Conservation (phyloP, 2,329 filamentous ascomycete genomes). For the Aschersonia sp. region DNA sequence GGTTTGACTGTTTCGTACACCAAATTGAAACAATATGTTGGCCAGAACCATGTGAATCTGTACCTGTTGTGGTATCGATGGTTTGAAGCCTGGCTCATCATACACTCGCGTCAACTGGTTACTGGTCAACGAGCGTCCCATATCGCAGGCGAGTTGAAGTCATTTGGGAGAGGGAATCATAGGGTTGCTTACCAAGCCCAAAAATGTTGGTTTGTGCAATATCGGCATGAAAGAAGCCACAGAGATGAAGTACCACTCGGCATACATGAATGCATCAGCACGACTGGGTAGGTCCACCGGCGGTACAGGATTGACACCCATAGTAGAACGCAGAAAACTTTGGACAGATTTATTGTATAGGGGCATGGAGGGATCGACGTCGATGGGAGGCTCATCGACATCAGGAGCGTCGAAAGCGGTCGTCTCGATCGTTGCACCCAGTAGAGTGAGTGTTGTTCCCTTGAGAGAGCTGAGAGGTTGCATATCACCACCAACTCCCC, state of each 20-base stretch:
- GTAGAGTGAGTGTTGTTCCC: slow-evolving; percentile 61
- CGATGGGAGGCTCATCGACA: slow-evolving; percentile 38
- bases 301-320: slow-evolving; percentile 43
- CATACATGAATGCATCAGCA: slow-evolving; percentile 51
- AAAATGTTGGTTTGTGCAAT: slow-evolving; percentile 62
- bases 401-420: slow-evolving; percentile 56
- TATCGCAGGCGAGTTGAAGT: not conserved
- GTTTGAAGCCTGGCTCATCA: slow-evolving; percentile 49
- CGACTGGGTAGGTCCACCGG: slow-evolving; percentile 47
- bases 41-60: slow-evolving; percentile 69
- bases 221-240: slow-evolving; percentile 60
- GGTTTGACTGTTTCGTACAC: slow-evolving; percentile 50
- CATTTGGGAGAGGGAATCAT: not conserved
- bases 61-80: slow-evolving; percentile 50
- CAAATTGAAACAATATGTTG: slow-evolving; percentile 63
- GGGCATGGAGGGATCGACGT: slow-evolving; percentile 22
- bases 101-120: slow-evolving; percentile 49
- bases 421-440: slow-evolving; percentile 69
- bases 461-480: slow-evolving; percentile 58
- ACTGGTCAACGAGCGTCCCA: not conserved
- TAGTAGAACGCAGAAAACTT: slow-evolving; percentile 51
- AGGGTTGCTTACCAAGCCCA: slow-evolving; percentile 41
- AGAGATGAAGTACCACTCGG: slow-evolving; percentile 61
- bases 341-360: slow-evolving; percentile 60
- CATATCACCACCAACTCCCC: slow-evolving; percentile 49